Base-by-base conservation (phyloP, 2,329 filamentous ascomycete genomes). In the Apiospora saccharicola region DNA sequence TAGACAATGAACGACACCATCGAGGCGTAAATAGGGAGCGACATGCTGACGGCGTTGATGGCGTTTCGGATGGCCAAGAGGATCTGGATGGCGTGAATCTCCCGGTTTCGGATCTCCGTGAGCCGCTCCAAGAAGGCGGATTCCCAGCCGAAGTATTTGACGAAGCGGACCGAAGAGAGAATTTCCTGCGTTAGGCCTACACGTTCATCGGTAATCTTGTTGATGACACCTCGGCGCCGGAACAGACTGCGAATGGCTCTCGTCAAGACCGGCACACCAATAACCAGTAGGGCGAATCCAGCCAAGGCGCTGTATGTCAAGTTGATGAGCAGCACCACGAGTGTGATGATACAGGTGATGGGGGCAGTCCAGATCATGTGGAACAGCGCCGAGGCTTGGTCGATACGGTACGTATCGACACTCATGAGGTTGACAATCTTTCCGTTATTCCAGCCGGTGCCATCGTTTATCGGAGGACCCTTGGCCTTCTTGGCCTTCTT, bases 91-190 rank as follows among this genome's bases (percentile, higher is more conserved):
- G 92, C 90, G 72, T 87, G 85, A 73, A 98, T 95, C 81, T 98
- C 96, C 73, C 88, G 88, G 70, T 86, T 87, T 72, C 96, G 90
- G 74, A 97, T 93, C 34, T 91, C 88, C 69, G 90, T 90, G 22
- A 98, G 87, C 19, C 95, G 91, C 69, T 91, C 87, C 16, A 98
- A 85, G 79, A 98, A 98, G 46, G 94, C 93, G 72, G 89, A 92
- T 80, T 98, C 96, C 96, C 96, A 98, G 10, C 95, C 95, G 80
- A 98, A 98, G 81, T 91, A 98, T 81, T 98, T 98, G 83, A 98
- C 96, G 79, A 98, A 98, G 37, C 95, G 90, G 34, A 98, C 95
- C 0, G 94, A 94, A 76, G 95, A 92, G 19, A 98, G 79, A 70
- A 98, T 97, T 80, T 98, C 96, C 80, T 98, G 95, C 0, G 95